Evolutionary conservation across 1,284 basidiomycete genomes (phyloP).

Genomic region (Tremellales sp.): DNA sequence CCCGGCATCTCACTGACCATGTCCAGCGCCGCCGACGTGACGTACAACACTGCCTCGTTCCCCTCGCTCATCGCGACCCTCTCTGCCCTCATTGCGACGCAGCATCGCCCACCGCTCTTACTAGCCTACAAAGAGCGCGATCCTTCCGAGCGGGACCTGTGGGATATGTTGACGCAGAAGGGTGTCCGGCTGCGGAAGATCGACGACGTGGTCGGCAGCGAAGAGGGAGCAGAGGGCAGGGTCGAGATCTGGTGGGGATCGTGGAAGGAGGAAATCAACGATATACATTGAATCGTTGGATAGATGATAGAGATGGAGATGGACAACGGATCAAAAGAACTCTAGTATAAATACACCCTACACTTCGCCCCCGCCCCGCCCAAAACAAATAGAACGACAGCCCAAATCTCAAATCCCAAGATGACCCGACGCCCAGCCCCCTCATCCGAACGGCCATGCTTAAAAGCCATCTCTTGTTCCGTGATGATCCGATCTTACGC

Average conservation of each 20-base stretch:
- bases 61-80: constrained; percentile 48
- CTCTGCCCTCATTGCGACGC: constrained; percentile 28
- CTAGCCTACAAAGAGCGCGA: constrained; percentile 82
- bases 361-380: no score
- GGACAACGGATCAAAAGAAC: no score
- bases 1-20: constrained; percentile 4
- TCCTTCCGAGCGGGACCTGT: constrained; percentile 64
- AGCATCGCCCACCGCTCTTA: constrained; percentile 50
- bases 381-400: no score
- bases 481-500: no score
- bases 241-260: constrained; percentile 83
- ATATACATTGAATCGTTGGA: no score
- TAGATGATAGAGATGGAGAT: no score
- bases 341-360: no score
- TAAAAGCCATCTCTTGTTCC: no score
- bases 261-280: no score
- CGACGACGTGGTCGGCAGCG: constrained; percentile 56
- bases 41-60: constrained; percentile 82
- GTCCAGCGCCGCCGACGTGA: constrained; percentile 77
- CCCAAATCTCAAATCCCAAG: no score
- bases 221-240: constrained; percentile 38
- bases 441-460: no score
- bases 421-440: no score
- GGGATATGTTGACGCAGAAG: constrained; percentile 56
- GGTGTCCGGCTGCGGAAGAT: constrained; percentile 50